phyloP scores from a whole-genome alignment of 495 filamentous ascomycete species.

The Penicillium cinerascens region DNA sequence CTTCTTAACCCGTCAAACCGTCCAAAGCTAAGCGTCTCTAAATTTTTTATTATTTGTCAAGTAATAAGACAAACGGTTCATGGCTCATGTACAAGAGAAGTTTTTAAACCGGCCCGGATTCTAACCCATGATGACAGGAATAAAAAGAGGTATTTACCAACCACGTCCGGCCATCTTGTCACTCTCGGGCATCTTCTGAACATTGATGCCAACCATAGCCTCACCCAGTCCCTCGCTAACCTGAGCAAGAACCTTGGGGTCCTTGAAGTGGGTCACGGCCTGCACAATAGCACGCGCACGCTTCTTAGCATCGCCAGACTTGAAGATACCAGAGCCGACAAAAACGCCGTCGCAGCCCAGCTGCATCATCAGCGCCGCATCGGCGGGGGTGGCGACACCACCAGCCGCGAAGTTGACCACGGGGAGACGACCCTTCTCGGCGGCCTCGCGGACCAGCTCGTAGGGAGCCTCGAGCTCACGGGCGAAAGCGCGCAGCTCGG shows the following conservation, averaged over 20 bases:
- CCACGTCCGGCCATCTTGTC: slow-evolving; percentile 85
- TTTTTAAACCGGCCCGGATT: slow-evolving; percentile 7
- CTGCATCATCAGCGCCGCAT: slow-evolving; percentile 99
- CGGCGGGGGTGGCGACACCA: slow-evolving; percentile 91
- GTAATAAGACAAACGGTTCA: slow-evolving; percentile 1
- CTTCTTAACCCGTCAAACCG: no score
- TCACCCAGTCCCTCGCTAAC: slow-evolving; percentile 83
- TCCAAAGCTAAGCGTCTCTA: slow-evolving; percentile 1
- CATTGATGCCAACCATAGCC: slow-evolving; percentile 95
- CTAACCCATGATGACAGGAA: slow-evolving; percentile 2
- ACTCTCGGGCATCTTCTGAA: slow-evolving; percentile 62
- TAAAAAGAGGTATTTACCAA: slow-evolving; percentile 56
- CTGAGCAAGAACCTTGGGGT: slow-evolving; percentile 82
- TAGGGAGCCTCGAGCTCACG: slow-evolving; percentile 76
- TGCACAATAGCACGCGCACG: slow-evolving; percentile 92
- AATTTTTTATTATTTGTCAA: slow-evolving; percentile 1
- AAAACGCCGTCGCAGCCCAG: slow-evolving; percentile 97
- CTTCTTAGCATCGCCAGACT: slow-evolving; percentile 82
- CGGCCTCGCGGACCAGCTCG: slow-evolving; percentile 78
- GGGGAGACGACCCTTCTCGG: slow-evolving; percentile 80
- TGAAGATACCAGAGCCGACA: slow-evolving; percentile 96
- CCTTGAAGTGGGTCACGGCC: slow-evolving; percentile 84
- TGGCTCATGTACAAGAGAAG: slow-evolving; percentile 12
- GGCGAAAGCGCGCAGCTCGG: slow-evolving; percentile 72
- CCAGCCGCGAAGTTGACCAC: slow-evolving; percentile 99